phyloP scores from a whole-genome alignment of 192 early-diverging fungal species.

The Globomyces pollinis-pini region DNA sequence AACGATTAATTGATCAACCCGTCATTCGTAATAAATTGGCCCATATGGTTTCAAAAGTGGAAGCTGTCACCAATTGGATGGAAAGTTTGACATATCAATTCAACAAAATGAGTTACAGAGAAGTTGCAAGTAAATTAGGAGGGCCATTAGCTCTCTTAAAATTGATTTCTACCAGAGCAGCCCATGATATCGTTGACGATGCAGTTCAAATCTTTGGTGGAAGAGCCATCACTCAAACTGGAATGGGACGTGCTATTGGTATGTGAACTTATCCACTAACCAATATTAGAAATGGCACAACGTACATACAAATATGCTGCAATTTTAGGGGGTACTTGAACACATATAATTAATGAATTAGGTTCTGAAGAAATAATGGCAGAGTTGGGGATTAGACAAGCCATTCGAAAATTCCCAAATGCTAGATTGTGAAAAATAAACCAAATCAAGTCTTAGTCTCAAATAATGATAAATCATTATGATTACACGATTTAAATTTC shows the following conservation, averaged over 20 bases:
- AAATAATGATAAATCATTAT: no score
- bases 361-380: no score
- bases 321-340: no score
- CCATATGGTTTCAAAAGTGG: slow-evolving; percentile 29
- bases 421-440: no score
- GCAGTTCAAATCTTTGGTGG: slow-evolving; percentile 52
- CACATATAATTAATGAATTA: no score
- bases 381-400: no score
- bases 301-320: no score
- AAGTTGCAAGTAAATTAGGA: slow-evolving; percentile 38
- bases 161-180: slow-evolving; percentile 34
- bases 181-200: slow-evolving; percentile 41
- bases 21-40: slow-evolving; percentile 48
- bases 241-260: slow-evolving; percentile 22
- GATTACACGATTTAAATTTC: no score
- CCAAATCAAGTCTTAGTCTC: no score
- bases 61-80: slow-evolving; percentile 39
- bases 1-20: slow-evolving; percentile 40
- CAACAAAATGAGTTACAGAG: slow-evolving; percentile 44
- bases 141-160: slow-evolving; percentile 46
- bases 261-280: no score
- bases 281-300: no score
- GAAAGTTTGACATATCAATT: slow-evolving; percentile 48
- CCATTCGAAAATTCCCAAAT: no score
- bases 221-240: slow-evolving; percentile 36